phyloP scores from a whole-genome alignment of 768 basidiomycete species.

The Naganishia onofrii region DNA sequence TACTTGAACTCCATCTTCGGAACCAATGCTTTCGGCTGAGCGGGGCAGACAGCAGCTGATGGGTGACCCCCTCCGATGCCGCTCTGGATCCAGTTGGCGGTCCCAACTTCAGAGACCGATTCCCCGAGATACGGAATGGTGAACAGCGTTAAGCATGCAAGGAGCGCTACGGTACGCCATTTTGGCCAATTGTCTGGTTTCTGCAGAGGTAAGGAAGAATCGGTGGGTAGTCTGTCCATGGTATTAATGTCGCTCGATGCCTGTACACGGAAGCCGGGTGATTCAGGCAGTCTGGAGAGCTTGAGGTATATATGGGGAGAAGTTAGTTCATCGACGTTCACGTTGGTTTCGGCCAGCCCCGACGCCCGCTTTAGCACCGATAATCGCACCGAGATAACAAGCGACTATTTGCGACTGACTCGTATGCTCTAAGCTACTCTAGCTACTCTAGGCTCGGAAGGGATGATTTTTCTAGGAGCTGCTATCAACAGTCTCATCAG shows the following conservation, averaged over 20 bases:
- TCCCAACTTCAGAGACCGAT: not conserved
- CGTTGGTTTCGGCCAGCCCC: conserved; percentile 2
- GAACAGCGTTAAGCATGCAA: not conserved
- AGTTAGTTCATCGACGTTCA: not conserved
- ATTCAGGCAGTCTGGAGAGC: not conserved
- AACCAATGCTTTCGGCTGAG: conserved; percentile 41
- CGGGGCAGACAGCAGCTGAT: conserved; percentile 35
- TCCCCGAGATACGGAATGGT: not conserved
- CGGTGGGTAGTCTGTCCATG: not conserved
- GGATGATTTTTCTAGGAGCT: too few relatives aligned
- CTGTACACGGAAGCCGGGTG: not conserved
- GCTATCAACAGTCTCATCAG: too few relatives aligned
- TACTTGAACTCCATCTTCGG: conserved; percentile 39
- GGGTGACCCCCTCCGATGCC: not conserved
- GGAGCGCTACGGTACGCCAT: not conserved
- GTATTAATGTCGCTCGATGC: not conserved
- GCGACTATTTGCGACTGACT: too few relatives aligned
- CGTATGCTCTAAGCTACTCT: too few relatives aligned
- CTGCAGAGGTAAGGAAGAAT: not conserved
- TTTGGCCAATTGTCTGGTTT: not conserved
- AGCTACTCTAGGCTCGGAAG: too few relatives aligned
- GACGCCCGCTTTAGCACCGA: not conserved
- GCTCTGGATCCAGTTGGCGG: not conserved
- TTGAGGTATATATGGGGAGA: not conserved
- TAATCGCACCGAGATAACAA: too few relatives aligned